Conservation (phyloP, 179 eudicot genomes). For the Carnegiea gigantea region DNA sequence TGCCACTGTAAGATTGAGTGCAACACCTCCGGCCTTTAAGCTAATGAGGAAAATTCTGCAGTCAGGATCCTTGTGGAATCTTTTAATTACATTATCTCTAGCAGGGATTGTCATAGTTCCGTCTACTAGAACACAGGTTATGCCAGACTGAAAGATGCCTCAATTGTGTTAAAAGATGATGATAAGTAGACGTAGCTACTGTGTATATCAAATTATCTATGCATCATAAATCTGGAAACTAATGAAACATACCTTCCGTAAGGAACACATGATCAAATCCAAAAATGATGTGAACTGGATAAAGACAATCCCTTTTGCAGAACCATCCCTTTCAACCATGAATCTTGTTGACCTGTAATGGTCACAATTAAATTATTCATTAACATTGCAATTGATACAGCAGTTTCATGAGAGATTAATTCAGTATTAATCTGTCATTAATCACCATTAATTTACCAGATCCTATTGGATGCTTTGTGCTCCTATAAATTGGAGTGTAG, state of each 20-base stretch:
- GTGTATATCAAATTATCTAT: neutral
- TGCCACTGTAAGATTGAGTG: conserved; percentile 94
- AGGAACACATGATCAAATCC: conserved; percentile 82
- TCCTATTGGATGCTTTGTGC: no score
- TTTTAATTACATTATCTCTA: conserved; percentile 79
- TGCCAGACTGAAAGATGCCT: conserved; percentile 65
- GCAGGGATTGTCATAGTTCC: conserved; percentile 84
- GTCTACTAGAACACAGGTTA: conserved; percentile 71
- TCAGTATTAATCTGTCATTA: no score
- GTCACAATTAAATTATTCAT: no score
- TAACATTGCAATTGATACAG: no score
- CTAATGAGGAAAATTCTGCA: conserved; percentile 89
- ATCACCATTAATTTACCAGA: no score
- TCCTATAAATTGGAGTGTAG: no score
- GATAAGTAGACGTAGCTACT: neutral
- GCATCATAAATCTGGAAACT: neutral
- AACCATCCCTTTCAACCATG: conserved; percentile 94
- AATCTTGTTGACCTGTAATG: no score
- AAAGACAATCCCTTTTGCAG: conserved; percentile 94
- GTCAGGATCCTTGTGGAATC: conserved; percentile 70
- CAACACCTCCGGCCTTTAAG: conserved; percentile 98
- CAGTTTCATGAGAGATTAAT: no score
- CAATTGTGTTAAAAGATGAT: conserved; percentile 1
- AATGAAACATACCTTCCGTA: conserved; percentile 53
- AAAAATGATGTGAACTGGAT: conserved; percentile 95